These are phyloP conservation scores for Graphiopsis chlorocephala DNA, from an alignment of 2,329 filamentous ascomycete species.

Conservation along the genomic window DNA sequence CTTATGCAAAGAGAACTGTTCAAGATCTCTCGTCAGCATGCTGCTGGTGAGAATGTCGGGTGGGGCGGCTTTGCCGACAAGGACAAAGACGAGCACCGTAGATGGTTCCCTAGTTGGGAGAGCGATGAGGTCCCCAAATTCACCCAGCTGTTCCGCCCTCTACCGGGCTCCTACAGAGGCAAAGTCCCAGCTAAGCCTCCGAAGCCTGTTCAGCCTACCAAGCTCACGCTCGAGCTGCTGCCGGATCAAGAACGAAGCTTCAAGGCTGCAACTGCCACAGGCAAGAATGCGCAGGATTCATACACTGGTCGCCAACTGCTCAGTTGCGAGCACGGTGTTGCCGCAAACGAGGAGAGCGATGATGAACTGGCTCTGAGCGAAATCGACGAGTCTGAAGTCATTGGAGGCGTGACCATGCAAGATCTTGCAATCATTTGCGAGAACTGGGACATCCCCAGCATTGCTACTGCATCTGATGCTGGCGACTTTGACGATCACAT, in stretches of 20 bases:
- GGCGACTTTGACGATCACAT: constrained; percentile 30
- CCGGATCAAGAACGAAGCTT: constrained; percentile 85
- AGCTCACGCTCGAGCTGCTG: constrained; percentile 82
- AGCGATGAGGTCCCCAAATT: constrained; percentile 73
- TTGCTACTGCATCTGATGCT: constrained; percentile 41
- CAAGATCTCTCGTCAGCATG: constrained; percentile 23
- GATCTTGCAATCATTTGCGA: constrained; percentile 84
- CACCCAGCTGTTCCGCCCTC: constrained; percentile 77
- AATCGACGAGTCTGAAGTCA: constrained; percentile 59
- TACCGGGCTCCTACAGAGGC: constrained; percentile 72
- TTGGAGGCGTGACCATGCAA: constrained; percentile 72
- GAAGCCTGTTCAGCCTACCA: constrained; percentile 79
- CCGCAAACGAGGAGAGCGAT: constrained; percentile 50
- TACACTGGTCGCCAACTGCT: constrained; percentile 41
- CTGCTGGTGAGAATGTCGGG: constrained; percentile 26
- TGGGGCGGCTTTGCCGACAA: constrained; percentile 50
- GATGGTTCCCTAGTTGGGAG: constrained; percentile 40
- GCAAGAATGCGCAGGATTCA: constrained; percentile 43
- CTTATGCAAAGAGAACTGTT: constrained; percentile 33
- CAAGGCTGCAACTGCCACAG: constrained; percentile 59
- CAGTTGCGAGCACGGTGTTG: constrained; percentile 54
- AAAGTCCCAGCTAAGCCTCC: constrained; percentile 77
- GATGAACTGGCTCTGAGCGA: constrained; percentile 51
- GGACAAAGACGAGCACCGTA: constrained; percentile 11
- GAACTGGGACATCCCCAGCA: constrained; percentile 72